Evolutionary conservation across 1,284 basidiomycete species (phyloP), one percentile per base, ranked within the genome.

Genomic region (Laetiporus sulphureus): DNA sequence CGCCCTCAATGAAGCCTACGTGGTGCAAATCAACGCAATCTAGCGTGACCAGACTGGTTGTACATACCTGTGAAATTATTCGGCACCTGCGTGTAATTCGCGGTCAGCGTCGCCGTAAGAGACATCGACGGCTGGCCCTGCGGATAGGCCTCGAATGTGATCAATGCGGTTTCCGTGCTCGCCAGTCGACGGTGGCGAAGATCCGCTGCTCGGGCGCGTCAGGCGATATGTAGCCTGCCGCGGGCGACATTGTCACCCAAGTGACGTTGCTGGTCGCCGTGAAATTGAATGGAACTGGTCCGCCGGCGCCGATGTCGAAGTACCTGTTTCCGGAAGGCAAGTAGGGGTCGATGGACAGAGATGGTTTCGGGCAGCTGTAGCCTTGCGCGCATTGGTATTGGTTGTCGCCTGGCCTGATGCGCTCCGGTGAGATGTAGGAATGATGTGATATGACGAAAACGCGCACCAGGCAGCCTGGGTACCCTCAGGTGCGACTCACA

Each of bases 401-500:
- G 49, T 79, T 77, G 53, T 81, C 79, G 15, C 77, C 77, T 0
- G 78, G 78, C 77, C 76, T 79, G n/a, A n/a, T 7, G 45, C 5
- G 29, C 13, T 5, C n/a, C n/a, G n/a, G n/a, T n/a, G n/a, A n/a
- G n/a, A n/a, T n/a, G n/a, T n/a, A n/a, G n/a, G n/a, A n/a, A n/a
- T n/a, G n/a, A n/a, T n/a, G n/a, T n/a, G n/a, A n/a, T n/a, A n/a
- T n/a, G n/a, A 12, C 23, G 8, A 15, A n/a, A 20, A 5, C 8
- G 45, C 64, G 45, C 51, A 76, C 79, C 77, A 81, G 41, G 76
- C 71, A 31, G 70, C 79, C 3, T 64, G 49, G n/a, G 69, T 75
- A 12, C 76, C 73, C 62, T 85, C 81, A 1, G 77, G 72, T 1
- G 69, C 69, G 41, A 81, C 69, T 18, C 82, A 62, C 73, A 83